Evolutionary conservation across 192 early-diverging fungal species (phyloP), one percentile per base, ranked within the genome.

Genomic region (Backusella luteola): DNA sequence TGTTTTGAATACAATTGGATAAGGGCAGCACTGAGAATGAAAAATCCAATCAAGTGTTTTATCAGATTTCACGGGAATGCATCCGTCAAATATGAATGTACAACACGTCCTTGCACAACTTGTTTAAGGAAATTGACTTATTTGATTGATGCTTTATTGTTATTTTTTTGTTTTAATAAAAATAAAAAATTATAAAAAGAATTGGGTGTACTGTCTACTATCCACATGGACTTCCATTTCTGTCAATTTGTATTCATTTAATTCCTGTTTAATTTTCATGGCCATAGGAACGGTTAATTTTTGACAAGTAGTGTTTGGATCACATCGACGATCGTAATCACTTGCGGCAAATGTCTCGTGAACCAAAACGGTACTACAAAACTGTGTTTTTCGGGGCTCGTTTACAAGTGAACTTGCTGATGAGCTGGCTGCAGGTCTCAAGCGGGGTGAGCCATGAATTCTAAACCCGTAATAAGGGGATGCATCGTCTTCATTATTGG

Each of bases 161-260:
- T 29, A 26, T 63, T 56, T 63, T 29, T 26, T 63, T 29, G 26
- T 63, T 63, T 63, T 63, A 29, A 63, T 4, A 26, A 29, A 59
- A 63, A 63, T 2, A 49, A 71, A 46, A 23, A 49, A 44, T 71
- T 71, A 71, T 46, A 83, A 80, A 76, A 94, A 93, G 76, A 92
- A 92, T 67, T 93, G 92, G 17, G 93, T 94, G 76, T 91, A 88
- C 32, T 84, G 71, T 11, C 85, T 87, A 69, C 92, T 93, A 21
- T 95, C 91, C 69, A 90, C 87, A 77, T 97, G 96, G 15, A 98
- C 93, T 21, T 85, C 80, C 96, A 99, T 97, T 78, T 98, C 96
- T 41, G 86, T 85, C 67, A 93, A 86, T 85, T 99, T 99, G 86
- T 92, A 99, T 69, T 94, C 90, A 84, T 99, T 99, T 69, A 99